phyloP scores from a whole-genome alignment of 1,284 basidiomycete genomes.

The Marasmius sp. region DNA sequence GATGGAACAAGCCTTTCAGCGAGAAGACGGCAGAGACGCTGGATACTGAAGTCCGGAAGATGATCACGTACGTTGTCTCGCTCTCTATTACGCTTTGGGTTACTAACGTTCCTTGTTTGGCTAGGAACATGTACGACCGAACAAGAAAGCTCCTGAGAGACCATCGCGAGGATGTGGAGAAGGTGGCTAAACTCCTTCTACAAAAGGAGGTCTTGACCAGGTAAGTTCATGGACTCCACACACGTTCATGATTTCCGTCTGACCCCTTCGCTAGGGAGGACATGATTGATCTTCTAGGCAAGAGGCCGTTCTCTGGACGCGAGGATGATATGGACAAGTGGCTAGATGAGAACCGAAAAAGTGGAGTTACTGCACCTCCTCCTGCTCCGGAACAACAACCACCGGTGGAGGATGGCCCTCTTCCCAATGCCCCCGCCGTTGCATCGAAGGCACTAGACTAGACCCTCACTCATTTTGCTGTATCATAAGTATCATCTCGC shows the following conservation, averaged over 20 bases:
- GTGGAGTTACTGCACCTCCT: constrained; percentile 54
- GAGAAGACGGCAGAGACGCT: constrained; percentile 96
- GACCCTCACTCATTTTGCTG: not conserved
- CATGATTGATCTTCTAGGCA: constrained; percentile 85
- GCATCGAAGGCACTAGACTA: constrained; percentile 30
- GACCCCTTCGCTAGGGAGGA: constrained; percentile 51
- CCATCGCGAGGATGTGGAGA: constrained; percentile 89
- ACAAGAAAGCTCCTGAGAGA: constrained; percentile 83
- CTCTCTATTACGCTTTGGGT: not conserved
- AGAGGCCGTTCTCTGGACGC: constrained; percentile 77
- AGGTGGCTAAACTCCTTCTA: constrained; percentile 87
- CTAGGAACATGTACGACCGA: constrained; percentile 78
- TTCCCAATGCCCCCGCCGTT: constrained; percentile 50
- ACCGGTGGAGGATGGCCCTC: constrained; percentile 32
- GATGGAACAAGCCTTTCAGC: constrained; percentile 96
- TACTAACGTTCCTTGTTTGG: not conserved
- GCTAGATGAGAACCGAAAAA: constrained; percentile 72
- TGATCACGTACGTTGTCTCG: constrained; percentile 70
- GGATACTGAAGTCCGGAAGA: constrained; percentile 90
- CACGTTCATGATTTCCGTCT: not conserved
- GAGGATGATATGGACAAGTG: constrained; percentile 94
- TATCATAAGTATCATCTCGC: constrained; percentile 7
- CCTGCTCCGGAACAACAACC: constrained; percentile 47
- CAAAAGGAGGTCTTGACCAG: constrained; percentile 96
- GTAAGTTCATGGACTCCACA: constrained; percentile 39